Evolutionary conservation across 1,284 basidiomycete species (phyloP).

Genomic region (Fereydounia khargensis): DNA sequence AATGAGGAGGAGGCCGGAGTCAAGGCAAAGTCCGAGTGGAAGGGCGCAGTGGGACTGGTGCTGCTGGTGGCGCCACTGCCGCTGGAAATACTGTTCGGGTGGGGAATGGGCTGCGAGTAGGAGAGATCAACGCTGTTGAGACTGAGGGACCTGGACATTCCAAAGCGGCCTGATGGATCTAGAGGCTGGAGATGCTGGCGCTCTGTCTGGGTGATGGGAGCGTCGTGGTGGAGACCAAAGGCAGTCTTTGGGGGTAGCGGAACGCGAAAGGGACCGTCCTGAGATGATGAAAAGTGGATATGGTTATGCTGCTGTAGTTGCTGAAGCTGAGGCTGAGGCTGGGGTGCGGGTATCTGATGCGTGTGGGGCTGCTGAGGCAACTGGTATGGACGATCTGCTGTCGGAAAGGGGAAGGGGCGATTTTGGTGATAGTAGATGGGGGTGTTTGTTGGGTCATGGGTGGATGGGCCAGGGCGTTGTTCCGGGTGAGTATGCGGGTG

Average conservation of each 20-base stretch:
- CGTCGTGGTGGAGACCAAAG: conserved; percentile 9
- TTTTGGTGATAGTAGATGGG: conserved; percentile 4
- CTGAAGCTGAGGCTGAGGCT: conserved; percentile 5
- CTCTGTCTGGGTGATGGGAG: conserved; percentile 10
- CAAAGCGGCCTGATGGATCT: background rate
- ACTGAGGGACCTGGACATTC: too few relatives aligned
- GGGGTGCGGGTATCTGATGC: conserved; percentile 12
- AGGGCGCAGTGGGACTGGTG: background rate
- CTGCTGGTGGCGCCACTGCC: too few relatives aligned
- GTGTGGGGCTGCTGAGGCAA: conserved; percentile 4
- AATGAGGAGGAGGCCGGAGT: conserved; percentile 4
- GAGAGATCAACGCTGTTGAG: background rate
- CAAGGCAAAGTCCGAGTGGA: conserved; percentile 2
- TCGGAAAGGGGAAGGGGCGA: conserved; percentile 5
- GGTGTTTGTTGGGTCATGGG: conserved; percentile 4
- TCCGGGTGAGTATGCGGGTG: background rate
- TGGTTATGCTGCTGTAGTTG: conserved; percentile 6
- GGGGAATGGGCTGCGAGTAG: background rate
- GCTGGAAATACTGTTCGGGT: too few relatives aligned
- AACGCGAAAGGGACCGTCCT: conserved; percentile 15
- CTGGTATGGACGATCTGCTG: conserved; percentile 8
- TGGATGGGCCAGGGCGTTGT: background rate
- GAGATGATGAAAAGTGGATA: conserved; percentile 4
- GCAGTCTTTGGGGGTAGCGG: conserved; percentile 8
- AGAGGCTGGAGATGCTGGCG: background rate